Base-by-base conservation (phyloP, 2,329 filamentous ascomycete genomes). In the Boeremia exigua region DNA sequence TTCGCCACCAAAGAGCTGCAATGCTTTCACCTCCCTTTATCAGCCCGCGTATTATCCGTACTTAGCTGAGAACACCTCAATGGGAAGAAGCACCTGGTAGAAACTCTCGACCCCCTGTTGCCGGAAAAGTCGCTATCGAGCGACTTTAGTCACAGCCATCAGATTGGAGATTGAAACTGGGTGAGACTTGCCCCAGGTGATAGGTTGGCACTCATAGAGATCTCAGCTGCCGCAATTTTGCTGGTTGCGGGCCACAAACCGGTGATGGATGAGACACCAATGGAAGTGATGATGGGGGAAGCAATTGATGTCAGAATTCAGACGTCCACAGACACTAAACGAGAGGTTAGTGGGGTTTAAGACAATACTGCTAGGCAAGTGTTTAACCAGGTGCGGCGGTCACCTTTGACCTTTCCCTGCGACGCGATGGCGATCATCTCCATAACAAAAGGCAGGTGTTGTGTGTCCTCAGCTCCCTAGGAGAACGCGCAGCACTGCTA, bases 211-310 rank as follows among this genome's bases (percentile, higher is more conserved):
- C 23, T 28, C 33, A 23, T 34, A 12, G 14, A 34, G 25, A 17
- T 48, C 15, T 19, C 14, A 32, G 6, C 29, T 43, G 17, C 33
- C 15, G n/a, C 42, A 11, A 14, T 51, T 48, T 3, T 29, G 23
- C 12, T 25, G 23, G 6, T 28, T 23, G 5, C 17, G 39, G 2
- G 40, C 4, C 6, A 58, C 50, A 9, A 43, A 37, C 2, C 38
- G 47, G 23, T 55, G 51, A 12, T 58, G 51, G 2, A 10, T 11
- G 15, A 29, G 51, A 25, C 51, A 58, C 43, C 51, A 55, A 1
- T 40, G 25, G 25, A 55, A 55, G 19, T 51, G 47, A n/a, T 46
- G 45, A 6, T 51, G n/a, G 10, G 32, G 46, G 27, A 54, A 58
- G 47, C 46, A 51, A 8, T 48, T 43, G 1, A 48, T 19, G 12